Evolutionary conservation across 1,284 basidiomycete species (phyloP), one percentile per base, ranked within the genome.

Genomic region (Sporisorium exsertum): DNA sequence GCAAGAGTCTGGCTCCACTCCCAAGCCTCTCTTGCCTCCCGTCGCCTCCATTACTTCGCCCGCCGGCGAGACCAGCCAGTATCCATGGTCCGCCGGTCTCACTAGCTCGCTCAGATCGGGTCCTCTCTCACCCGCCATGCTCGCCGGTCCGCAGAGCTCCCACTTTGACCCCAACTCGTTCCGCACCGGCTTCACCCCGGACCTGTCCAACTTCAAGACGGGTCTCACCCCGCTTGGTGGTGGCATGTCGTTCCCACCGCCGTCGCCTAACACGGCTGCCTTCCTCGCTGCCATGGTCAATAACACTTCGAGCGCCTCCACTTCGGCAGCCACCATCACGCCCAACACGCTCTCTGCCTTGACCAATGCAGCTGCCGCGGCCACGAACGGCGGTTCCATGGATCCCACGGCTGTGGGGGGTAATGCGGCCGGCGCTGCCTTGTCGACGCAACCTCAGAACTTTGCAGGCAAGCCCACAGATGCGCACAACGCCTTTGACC

Each of bases 271-370:
- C 83, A 97, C 95, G 10, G 92, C 94, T 5, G 94, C 95, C 13
- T 94, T 97, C 87, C 90, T 97, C 61, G 92, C 95, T 88, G 92
- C 95, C 88, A 94, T 96, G 88, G 93, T 92, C 78, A 91, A 91
- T 81, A 88, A 88, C 69, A 65, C 67, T 6, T 70, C 72, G 1
- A 60, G 56, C 6, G 56, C 78, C 18, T 55, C 72, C n/a, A 64
- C 70, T 16, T 76, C 72, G 22, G 77, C 68, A 15, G 73, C 82
- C 59, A 75, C 81, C 66, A 94, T 96, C 86, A 96, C 94, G 0
- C 94, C 94, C 50, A 94, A 94, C 86, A 95, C 94, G 13, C 72
- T 83, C 22, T 66, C 69, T 2, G 77, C 81, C 0, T 58, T 83
- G 32, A 74, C 74, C 51, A 63, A 67, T 7, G 67, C 67, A 16